Evolutionary conservation across 1,139 yeast species (phyloP).

Genomic region (Yamadazyma sp.): DNA sequence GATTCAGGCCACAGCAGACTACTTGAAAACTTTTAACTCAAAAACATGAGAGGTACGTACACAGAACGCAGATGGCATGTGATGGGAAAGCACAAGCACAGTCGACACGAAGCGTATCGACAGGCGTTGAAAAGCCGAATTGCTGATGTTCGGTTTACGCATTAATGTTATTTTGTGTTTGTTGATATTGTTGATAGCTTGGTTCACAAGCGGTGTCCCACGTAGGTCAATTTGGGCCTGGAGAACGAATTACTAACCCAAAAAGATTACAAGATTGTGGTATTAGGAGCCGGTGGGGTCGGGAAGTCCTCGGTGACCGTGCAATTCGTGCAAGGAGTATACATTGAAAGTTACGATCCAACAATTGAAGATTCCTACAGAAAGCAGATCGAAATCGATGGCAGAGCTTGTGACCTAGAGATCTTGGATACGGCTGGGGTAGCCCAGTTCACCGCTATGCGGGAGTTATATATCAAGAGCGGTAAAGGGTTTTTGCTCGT

Average conservation of each 20-base stretch:
- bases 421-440: slow-evolving; percentile 54
- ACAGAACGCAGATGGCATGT: too few relatives aligned
- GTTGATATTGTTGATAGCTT: not conserved
- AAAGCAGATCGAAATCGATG: slow-evolving; percentile 89
- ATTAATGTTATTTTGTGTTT: not conserved
- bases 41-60: slow-evolving; percentile 13
- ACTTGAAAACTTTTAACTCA: not conserved
- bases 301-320: slow-evolving; percentile 54
- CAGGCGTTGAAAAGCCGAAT: too few relatives aligned
- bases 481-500: slow-evolving; percentile 87
- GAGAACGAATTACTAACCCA: slow-evolving; percentile 8
- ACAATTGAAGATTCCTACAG: slow-evolving; percentile 75
- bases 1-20: not conserved
- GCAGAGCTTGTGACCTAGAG: slow-evolving; percentile 84
- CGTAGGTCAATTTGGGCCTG: too few relatives aligned
- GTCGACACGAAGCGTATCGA: too few relatives aligned
- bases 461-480: slow-evolving; percentile 77
- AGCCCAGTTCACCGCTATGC: slow-evolving; percentile 55
- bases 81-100: too few relatives aligned
- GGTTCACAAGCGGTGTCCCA: too few relatives aligned
- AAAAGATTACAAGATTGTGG: slow-evolving; percentile 47
- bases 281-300: slow-evolving; percentile 54
- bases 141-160: too few relatives aligned
- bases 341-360: slow-evolving; percentile 52
- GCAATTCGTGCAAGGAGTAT: slow-evolving; percentile 52